Percentiles rank a stretch among this genome's conserved stretches.
Conservation (phyloP, 2,329 filamentous ascomycete species). For the Sporothrix curviconia region DNA sequence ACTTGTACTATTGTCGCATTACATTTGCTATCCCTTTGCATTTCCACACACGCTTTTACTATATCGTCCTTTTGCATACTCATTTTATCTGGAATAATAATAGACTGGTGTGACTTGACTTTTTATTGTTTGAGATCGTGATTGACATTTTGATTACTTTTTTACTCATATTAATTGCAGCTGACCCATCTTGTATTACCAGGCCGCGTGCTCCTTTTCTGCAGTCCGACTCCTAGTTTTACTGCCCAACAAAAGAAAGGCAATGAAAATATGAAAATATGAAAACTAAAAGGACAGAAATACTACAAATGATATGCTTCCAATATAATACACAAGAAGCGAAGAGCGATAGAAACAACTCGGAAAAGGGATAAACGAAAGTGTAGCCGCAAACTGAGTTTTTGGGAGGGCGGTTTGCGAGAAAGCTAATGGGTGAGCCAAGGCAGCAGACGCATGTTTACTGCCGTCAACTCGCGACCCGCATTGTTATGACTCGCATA, state of each 20-base stretch:
- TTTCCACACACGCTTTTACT: conserved; percentile 5
- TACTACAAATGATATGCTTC: conserved; percentile 7
- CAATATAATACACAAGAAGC: conserved; percentile 15
- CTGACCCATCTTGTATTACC: background rate
- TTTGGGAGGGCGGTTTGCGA: no score
- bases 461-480: no score
- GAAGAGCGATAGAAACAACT: background rate
- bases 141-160: background rate
- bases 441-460: no score
- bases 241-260: background rate
- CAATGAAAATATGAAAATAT: background rate
- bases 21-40: conserved; percentile 22
- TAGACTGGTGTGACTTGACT: conserved; percentile 1
- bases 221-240: background rate
- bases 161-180: background rate
- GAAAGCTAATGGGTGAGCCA: no score
- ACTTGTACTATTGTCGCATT: conserved; percentile 49
- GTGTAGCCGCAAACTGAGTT: no score
- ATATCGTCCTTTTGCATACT: background rate
- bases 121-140: no score
- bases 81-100: conserved; percentile 4
- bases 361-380: no score
- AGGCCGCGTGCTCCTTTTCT: background rate
- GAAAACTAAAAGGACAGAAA: background rate
- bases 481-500: no score